Percentiles rank a stretch among this genome's conserved stretches.
Evolutionary conservation across 2,329 filamentous ascomycete genomes (phyloP).

Genomic region (Colletotrichum theobromicola): DNA sequence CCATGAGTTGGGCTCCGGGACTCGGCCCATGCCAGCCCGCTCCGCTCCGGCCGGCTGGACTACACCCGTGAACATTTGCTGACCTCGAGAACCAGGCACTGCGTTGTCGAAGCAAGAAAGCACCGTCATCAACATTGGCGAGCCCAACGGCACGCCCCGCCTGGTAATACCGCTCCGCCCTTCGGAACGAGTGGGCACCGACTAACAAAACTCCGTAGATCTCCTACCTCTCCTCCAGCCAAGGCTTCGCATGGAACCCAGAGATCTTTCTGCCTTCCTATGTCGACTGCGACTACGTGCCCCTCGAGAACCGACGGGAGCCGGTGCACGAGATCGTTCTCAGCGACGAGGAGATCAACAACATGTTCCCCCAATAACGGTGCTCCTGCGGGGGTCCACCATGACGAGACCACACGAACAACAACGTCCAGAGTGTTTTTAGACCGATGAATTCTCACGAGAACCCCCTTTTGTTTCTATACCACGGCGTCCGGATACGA

Average conservation of each 20-base stretch:
- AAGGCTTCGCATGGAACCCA: slow-evolving; percentile 86
- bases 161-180: slow-evolving; percentile 58
- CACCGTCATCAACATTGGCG: slow-evolving; percentile 81
- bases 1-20: not conserved
- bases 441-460: slow-evolving; percentile 29
- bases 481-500: slow-evolving; percentile 20
- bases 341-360: slow-evolving; percentile 76
- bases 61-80: slow-evolving; percentile 25
- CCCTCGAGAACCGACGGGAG: slow-evolving; percentile 77
- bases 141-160: slow-evolving; percentile 73
- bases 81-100: slow-evolving; percentile 57
- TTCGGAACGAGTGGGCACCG: not conserved
- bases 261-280: slow-evolving; percentile 85
- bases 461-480: slow-evolving; percentile 13
- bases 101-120: slow-evolving; percentile 77
- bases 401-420: slow-evolving; percentile 2
- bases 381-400: not conserved
- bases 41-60: not conserved
- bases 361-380: slow-evolving; percentile 68
- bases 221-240: slow-evolving; percentile 78
- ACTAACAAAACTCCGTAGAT: slow-evolving; percentile 56
- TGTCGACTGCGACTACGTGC: slow-evolving; percentile 74
- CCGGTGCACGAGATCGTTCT: slow-evolving; percentile 80
- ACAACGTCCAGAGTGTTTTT: slow-evolving; percentile 25
- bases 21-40: not conserved